Conservation (phyloP, 2,329 filamentous ascomycete species). For the Alternaria brassicae region DNA sequence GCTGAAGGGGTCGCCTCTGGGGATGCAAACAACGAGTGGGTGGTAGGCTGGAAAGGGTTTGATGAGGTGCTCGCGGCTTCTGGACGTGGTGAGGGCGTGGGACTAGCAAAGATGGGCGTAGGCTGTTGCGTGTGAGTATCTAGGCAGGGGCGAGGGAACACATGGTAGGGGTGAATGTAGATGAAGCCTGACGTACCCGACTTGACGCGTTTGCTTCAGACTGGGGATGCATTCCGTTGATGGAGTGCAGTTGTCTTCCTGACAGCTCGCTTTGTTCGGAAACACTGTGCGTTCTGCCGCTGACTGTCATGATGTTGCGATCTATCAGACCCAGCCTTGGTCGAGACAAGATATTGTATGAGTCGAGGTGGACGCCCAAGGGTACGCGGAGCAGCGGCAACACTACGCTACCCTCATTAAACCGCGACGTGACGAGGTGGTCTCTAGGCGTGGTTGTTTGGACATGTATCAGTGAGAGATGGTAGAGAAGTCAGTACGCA, state of each 20-base stretch:
- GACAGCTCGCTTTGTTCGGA: not conserved
- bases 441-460: not conserved
- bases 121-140: conserved; percentile 14
- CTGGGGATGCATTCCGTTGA: conserved; percentile 4
- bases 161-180: not conserved
- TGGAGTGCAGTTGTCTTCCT: conserved; percentile 7
- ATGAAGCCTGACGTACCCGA: conserved; percentile 15
- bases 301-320: conserved; percentile 9
- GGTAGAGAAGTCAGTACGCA: not conserved
- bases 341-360: not conserved
- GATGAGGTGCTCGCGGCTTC: not conserved
- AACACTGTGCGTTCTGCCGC: not conserved
- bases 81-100: conserved; percentile 6
- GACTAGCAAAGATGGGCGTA: conserved; percentile 4
- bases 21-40: not conserved
- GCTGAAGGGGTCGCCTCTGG: not conserved
- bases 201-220: conserved; percentile 10
- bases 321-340: not conserved
- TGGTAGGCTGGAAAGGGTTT: not conserved
- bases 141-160: not conserved
- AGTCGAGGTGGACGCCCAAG: not conserved
- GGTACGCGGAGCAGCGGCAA: not conserved
- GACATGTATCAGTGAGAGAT: not conserved
- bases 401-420: not conserved
- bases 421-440: not conserved